Base-by-base conservation (phyloP, 1,139 yeast species). In the Taphrina flavorubra region DNA sequence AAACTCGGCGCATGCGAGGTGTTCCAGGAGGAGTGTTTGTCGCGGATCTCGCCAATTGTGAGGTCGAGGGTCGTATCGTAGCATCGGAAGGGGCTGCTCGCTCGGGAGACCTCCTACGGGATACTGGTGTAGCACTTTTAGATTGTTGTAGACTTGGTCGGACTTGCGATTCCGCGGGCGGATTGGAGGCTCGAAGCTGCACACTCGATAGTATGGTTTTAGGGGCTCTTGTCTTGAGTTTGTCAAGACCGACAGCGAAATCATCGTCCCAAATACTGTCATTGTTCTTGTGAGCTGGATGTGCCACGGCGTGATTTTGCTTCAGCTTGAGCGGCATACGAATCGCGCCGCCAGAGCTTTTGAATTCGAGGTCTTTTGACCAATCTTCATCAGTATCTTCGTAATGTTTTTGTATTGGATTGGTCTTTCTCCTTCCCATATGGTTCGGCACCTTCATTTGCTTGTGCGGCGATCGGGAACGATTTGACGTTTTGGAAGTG, bases 261-360 rank as follows among this genome's bases (percentile, higher is more conserved):
- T 72, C 73, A 13, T 65, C 44, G 46, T 72, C 73, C 73, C 73
- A 72, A 25, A 53, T 51, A 20, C 70, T 70, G 8, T 49, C 66
- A 36, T 31, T 56, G 16, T 25, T 44, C 36, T 60, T 20, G 46
- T 40, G 10, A 25, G 55, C n/a, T 40, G 57, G 6, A 10, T 25
- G 58, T 18, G 55, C 18, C 13, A 25, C 14, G n/a, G 16, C 44
- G 13, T 25, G 58, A 7, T 6, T 31, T 20, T 37, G 39, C 51
- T 44, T 42, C n/a, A 58, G 44, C 42, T 25, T 58, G 25, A 58
- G 40, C 11, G 62, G 62, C 51, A 39, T 31, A 7, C 51, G 37
- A 1, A 25, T 31, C 11, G 42, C 39, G 14, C 39, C 53, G 18
- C 34, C 40, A 13, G 37, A n/a, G 14, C 47, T 58, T 16, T 44